Conservation (phyloP, 2,329 filamentous ascomycete genomes). For the Teratosphaeria gauchensis region DNA sequence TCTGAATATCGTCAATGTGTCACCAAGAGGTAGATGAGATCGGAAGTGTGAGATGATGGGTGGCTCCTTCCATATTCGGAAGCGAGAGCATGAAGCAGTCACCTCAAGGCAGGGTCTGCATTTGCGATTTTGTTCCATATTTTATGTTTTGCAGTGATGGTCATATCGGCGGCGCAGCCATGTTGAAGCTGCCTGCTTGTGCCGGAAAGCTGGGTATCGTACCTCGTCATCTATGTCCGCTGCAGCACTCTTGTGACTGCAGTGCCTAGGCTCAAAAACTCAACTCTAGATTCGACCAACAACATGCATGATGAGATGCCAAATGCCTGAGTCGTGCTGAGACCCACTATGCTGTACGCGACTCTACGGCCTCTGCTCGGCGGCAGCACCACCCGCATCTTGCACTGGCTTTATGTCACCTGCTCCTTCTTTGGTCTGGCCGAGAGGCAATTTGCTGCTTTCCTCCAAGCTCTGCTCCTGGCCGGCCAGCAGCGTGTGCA, state of each 20-base stretch:
- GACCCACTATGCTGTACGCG: neutral
- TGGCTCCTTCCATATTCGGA: neutral
- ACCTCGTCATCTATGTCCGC: neutral
- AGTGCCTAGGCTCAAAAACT: neutral
- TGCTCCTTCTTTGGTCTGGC: slow-evolving; percentile 14
- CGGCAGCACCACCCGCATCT: slow-evolving; percentile 14
- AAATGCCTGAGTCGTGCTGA: neutral
- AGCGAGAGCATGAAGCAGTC: neutral
- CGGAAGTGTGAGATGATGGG: neutral
- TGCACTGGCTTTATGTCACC: slow-evolving; percentile 12
- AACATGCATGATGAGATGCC: neutral
- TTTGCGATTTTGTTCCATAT: neutral
- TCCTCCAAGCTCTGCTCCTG: slow-evolving; percentile 37
- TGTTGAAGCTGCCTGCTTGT: neutral
- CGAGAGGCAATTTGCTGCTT: slow-evolving; percentile 9
- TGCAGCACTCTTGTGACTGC: neutral
- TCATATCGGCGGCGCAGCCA: neutral
- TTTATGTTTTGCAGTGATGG: neutral
- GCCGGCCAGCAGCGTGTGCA: slow-evolving; percentile 69
- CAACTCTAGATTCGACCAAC: neutral
- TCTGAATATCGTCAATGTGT: neutral
- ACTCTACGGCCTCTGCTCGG: slow-evolving; percentile 10
- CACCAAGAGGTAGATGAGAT: neutral
- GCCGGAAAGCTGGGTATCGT: neutral
- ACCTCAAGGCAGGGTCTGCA: neutral